Evolutionary conservation across 2,329 filamentous ascomycete genomes (phyloP).

Genomic region (Colletotrichum australisinense): DNA sequence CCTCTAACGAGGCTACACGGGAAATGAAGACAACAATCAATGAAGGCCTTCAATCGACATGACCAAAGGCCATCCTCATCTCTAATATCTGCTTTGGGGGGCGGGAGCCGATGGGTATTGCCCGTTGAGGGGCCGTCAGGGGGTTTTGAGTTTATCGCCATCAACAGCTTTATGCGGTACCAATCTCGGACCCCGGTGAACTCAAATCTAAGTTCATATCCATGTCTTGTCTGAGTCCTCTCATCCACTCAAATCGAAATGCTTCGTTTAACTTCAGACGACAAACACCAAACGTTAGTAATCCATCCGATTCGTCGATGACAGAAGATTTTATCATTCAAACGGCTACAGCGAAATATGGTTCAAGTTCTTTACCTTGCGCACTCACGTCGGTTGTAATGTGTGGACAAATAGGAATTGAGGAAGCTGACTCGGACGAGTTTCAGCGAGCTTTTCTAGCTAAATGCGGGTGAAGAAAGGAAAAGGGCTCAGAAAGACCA

Average conservation of each 20-base stretch:
- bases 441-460: neutral
- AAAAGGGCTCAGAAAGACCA: too few species aligned
- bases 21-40: neutral
- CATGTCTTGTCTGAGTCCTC: neutral
- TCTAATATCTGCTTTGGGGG: neutral
- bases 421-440: neutral
- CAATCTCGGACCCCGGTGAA: neutral
- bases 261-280: neutral
- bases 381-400: neutral
- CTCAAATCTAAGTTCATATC: neutral
- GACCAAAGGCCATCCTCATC: neutral
- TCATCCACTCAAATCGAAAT: neutral
- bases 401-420: neutral
- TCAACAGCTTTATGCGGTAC: neutral
- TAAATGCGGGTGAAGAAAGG: too few species aligned
- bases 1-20: neutral
- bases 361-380: neutral
- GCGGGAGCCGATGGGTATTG: neutral
- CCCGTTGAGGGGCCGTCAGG: neutral
- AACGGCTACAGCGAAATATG: neutral
- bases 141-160: neutral
- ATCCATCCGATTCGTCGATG: neutral
- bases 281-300: neutral
- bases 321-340: neutral
- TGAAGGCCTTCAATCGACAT: neutral